phyloP scores from a whole-genome alignment of 768 basidiomycete species.

The Sporobolomyces phaffii region DNA sequence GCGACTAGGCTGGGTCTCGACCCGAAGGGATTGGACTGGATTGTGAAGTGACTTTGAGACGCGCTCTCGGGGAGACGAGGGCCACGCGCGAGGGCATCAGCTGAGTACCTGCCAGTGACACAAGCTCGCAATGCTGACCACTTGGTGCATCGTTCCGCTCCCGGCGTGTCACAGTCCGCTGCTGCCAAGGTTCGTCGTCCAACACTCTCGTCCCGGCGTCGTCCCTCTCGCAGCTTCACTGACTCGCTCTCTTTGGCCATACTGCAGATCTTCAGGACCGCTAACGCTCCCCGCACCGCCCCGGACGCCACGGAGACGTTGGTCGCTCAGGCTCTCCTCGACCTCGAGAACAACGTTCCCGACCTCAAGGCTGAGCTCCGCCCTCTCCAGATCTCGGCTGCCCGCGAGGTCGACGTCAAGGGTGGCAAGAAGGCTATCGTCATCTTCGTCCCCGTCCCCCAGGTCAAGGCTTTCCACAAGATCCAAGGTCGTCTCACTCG shows the following conservation, averaged over 20 bases:
- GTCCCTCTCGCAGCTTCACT: not conserved
- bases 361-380: slow-evolving; percentile 97
- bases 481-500: slow-evolving; percentile 70
- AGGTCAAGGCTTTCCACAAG: slow-evolving; percentile 97
- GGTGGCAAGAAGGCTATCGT: slow-evolving; percentile 99
- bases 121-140: too few species aligned
- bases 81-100: too few species aligned
- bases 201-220: not conserved
- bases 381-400: slow-evolving; percentile 91
- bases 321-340: slow-evolving; percentile 91
- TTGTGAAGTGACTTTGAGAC: too few species aligned
- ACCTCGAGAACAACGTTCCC: slow-evolving; percentile 96
- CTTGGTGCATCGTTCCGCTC: not conserved
- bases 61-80: too few species aligned
- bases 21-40: too few species aligned
- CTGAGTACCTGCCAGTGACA: too few species aligned
- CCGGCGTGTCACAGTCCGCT: slow-evolving; percentile 17
- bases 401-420: slow-evolving; percentile 97
- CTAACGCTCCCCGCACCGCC: slow-evolving; percentile 82
- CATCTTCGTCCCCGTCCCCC: slow-evolving; percentile 93
- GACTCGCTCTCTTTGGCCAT: not conserved
- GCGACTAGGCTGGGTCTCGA: too few species aligned
- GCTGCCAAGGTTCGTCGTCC: slow-evolving; percentile 33
- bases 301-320: slow-evolving; percentile 86
- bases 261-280: slow-evolving; percentile 77